Evolutionary conservation across 1,139 yeast genomes (phyloP), one percentile per base, ranked within the genome.

Genomic region (Suhomyces ambrosiae): DNA sequence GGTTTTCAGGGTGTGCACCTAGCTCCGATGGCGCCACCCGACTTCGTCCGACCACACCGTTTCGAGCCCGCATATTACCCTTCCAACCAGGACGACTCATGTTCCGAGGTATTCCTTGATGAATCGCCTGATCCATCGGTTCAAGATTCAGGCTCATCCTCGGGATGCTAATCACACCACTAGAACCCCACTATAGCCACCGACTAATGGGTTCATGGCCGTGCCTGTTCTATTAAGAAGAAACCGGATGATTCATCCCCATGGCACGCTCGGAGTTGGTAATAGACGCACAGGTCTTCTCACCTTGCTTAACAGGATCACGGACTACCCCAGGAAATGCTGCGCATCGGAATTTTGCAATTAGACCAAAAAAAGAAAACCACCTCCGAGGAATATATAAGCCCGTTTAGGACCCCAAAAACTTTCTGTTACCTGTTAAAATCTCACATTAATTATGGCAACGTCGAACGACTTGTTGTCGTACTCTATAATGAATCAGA

Each of bases 401-500:
- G 16, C 15, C 31, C 24, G 21, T n/a, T n/a, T n/a, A n/a, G n/a
- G n/a, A n/a, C n/a, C n/a, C n/a, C n/a, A n/a, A n/a, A n/a, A n/a
- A n/a, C n/a, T n/a, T n/a, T n/a, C n/a, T n/a, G n/a, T n/a, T n/a
- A n/a, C n/a, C n/a, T n/a, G n/a, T n/a, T n/a, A n/a, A n/a, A n/a
- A n/a, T n/a, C n/a, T n/a, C n/a, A n/a, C n/a, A n/a, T n/a, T 12
- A 11, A 35, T 13, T 30, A 45, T 41, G 47, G 58, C 58, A 55
- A 46, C 57, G 30, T 56, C 64, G 14, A 60, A 59, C 50, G 65
- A 60, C 42, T 56, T 65, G 45, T 53, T 64, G 48, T 48, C 61
- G 37, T 65, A 65, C 41, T 64, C 70, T 15, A 64, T 65, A 27
- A 64, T 63, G 68, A 55, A 59, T 42, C 38, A 25, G 4, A 45